Evolutionary conservation across 2,329 filamentous ascomycete genomes (phyloP).

Genomic region (Cephalotrichum gorgonifer): DNA sequence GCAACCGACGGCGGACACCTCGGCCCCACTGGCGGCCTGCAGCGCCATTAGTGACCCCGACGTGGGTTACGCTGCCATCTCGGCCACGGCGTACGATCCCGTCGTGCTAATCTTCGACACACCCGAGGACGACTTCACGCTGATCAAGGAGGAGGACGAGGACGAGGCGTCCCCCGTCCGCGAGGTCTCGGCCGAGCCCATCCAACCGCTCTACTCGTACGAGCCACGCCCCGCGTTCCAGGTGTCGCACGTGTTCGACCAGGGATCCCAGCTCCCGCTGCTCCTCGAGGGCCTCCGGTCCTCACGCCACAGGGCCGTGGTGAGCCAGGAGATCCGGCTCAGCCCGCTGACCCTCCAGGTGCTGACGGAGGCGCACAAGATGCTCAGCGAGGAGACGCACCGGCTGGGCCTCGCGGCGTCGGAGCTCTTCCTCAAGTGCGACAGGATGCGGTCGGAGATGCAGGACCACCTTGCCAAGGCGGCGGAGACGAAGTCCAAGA

Average conservation of each 20-base stretch:
- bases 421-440: slow-evolving; percentile 62
- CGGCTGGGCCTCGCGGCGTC: slow-evolving; percentile 58
- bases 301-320: slow-evolving; percentile 46
- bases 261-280: slow-evolving; percentile 42
- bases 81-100: slow-evolving; percentile 46
- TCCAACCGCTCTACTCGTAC: slow-evolving; percentile 39
- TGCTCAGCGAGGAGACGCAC: slow-evolving; percentile 60
- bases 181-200: not conserved
- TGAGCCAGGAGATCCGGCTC: slow-evolving; percentile 59
- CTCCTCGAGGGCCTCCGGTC: slow-evolving; percentile 48
- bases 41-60: slow-evolving; percentile 48
- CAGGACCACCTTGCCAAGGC: slow-evolving; percentile 56
- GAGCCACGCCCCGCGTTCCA: slow-evolving; percentile 59
- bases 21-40: slow-evolving; percentile 41
- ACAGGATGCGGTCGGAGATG: slow-evolving; percentile 57
- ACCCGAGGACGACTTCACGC: slow-evolving; percentile 39
- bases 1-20: slow-evolving; percentile 34
- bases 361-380: slow-evolving; percentile 62
- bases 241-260: slow-evolving; percentile 49
- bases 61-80: slow-evolving; percentile 53
- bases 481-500: slow-evolving; percentile 52
- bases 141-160: slow-evolving; percentile 14
- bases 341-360: slow-evolving; percentile 61
- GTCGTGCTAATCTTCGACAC: slow-evolving; percentile 49
- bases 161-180: not conserved